These are phyloP conservation scores for Vitis cinerea DNA, from an alignment of 164 flowering plant genomes.

Conservation along the genomic window DNA sequence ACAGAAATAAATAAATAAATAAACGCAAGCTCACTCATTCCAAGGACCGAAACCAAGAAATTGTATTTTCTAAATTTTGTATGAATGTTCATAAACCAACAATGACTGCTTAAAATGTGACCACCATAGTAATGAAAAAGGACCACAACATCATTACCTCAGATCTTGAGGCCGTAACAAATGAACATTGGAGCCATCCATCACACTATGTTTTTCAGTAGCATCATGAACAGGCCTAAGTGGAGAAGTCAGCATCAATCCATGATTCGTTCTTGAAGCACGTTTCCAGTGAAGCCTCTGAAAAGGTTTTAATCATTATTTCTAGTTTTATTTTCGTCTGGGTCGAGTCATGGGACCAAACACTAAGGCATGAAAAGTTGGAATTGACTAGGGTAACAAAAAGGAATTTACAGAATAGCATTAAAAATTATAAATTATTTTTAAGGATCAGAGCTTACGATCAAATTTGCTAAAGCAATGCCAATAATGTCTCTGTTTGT, in stretches of 20 bases:
- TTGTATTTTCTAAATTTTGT: too few species aligned
- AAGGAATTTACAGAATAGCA: neutral
- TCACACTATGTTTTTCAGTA: conserved; percentile 22
- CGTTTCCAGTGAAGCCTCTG: conserved; percentile 83
- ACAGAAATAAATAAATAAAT: too few species aligned
- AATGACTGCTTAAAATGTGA: too few species aligned
- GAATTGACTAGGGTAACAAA: neutral
- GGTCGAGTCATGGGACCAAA: neutral
- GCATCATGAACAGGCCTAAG: conserved; percentile 45
- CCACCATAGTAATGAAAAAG: neutral
- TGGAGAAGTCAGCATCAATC: conserved; percentile 72
- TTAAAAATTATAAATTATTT: neutral
- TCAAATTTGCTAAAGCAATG: conserved; percentile 67
- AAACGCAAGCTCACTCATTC: too few species aligned
- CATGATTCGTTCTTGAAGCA: conserved; percentile 63
- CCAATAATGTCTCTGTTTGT: conserved; percentile 69
- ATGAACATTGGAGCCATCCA: conserved; percentile 33
- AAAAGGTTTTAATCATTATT: conserved; percentile 4
- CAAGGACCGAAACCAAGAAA: too few species aligned
- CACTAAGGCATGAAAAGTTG: neutral
- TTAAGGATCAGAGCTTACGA: conserved; percentile 38
- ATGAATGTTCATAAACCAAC: too few species aligned
- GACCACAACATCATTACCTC: conserved; percentile 33
- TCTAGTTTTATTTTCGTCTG: neutral
- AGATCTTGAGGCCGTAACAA: conserved; percentile 64